Conservation (phyloP, 2,329 filamentous ascomycete genomes). For the Phoma herbarum region DNA sequence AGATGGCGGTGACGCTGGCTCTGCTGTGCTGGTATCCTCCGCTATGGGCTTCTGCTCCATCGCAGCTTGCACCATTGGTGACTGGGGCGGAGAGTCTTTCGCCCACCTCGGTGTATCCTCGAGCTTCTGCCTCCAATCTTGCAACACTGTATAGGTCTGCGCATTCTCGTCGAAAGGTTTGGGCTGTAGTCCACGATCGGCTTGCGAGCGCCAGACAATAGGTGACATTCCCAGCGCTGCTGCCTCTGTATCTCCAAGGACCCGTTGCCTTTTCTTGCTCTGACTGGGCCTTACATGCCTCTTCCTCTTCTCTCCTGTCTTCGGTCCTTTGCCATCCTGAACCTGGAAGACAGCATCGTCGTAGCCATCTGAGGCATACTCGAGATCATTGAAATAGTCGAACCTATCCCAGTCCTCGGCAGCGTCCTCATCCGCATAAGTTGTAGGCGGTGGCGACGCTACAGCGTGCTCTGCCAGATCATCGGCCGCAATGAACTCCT, state of each 20-base stretch:
- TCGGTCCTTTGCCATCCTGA: conserved; percentile 31
- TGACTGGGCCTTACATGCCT: conserved; percentile 23
- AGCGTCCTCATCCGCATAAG: conserved; percentile 43
- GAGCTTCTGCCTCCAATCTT: conserved; percentile 56
- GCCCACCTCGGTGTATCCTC: conserved; percentile 41
- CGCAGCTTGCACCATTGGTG: conserved; percentile 21
- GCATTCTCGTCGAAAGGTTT: conserved; percentile 41
- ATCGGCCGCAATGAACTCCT: conserved; percentile 55
- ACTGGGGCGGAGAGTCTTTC: conserved; percentile 28
- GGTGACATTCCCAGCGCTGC: conserved; percentile 36
- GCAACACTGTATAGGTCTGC: conserved; percentile 52
- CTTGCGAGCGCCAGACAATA: conserved; percentile 47
- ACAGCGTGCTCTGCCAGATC: conserved; percentile 60
- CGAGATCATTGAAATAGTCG: conserved; percentile 59
- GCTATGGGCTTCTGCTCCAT: conserved; percentile 20
- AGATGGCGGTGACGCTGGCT: conserved; percentile 29
- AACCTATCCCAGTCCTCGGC: conserved; percentile 57
- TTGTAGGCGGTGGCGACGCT: conserved; percentile 52
- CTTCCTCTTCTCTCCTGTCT: conserved; percentile 45
- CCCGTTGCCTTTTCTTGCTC: conserved; percentile 41
- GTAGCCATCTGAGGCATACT: conserved; percentile 59
- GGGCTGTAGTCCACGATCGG: conserved; percentile 32
- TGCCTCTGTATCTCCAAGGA: conserved; percentile 6
- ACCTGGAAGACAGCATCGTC: conserved; percentile 52
- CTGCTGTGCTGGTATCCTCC: conserved; percentile 9